Evolutionary conservation across 192 early-diverging fungal genomes (phyloP).

Genomic region (Umbelopsis isabellina): DNA sequence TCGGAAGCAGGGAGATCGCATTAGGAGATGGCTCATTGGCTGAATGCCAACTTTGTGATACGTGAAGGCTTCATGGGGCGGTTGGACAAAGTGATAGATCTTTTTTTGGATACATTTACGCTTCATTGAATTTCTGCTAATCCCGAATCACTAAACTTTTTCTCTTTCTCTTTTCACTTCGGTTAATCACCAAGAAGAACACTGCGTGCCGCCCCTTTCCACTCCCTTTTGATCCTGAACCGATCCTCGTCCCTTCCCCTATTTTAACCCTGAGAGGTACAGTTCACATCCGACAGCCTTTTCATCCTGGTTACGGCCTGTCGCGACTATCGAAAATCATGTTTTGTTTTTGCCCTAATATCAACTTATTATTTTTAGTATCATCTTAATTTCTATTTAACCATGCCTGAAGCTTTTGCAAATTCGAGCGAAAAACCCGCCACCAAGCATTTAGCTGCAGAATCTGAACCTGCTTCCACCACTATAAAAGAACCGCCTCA

Average conservation of each 20-base stretch:
- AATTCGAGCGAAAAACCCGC: not conserved
- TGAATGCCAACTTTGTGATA: not conserved
- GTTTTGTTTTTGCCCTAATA: slow-evolving; percentile 1
- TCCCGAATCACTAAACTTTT: too few relatives aligned
- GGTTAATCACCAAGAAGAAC: not conserved
- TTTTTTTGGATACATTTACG: slow-evolving; percentile 19
- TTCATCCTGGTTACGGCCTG: not conserved
- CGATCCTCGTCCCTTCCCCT: slow-evolving; percentile 7
- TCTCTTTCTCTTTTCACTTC: not conserved
- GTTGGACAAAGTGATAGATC: slow-evolving; percentile 18
- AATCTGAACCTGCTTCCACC: not conserved
- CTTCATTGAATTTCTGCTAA: not conserved
- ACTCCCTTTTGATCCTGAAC: slow-evolving; percentile 18
- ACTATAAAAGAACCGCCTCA: not conserved
- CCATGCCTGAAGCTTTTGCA: not conserved
- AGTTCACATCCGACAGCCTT: not conserved
- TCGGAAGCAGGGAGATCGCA: too few relatives aligned
- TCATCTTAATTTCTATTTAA: not conserved
- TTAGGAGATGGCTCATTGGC: not conserved
- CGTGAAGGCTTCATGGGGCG: slow-evolving; percentile 15
- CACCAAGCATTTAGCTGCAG: not conserved
- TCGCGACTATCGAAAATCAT: not conserved
- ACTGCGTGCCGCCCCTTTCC: not conserved
- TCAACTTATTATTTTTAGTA: not conserved
- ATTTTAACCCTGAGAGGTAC: slow-evolving; percentile 5